Evolutionary conservation across 2,329 filamentous ascomycete genomes (phyloP).

Genomic region (Fusarium oxysporum): DNA sequence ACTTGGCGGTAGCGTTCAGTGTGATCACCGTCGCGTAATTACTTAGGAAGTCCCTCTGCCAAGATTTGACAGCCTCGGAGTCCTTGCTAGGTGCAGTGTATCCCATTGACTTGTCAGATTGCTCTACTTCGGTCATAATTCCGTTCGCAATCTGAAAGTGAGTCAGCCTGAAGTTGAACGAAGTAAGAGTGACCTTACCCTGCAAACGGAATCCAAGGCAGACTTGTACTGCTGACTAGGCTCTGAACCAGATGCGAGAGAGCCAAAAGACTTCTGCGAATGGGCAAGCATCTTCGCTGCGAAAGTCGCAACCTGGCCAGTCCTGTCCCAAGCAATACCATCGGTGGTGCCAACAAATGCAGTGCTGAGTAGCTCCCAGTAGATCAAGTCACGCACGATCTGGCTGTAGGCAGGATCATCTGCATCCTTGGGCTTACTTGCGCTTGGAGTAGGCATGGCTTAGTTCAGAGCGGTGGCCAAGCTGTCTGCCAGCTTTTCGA

Average conservation of each 20-base stretch:
- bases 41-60: background rate
- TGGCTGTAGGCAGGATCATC: background rate
- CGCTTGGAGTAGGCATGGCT: background rate
- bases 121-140: background rate
- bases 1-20: background rate
- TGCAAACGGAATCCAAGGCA: too few relatives aligned
- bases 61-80: background rate
- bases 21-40: background rate
- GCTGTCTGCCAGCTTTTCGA: background rate
- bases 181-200: too few relatives aligned
- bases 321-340: background rate
- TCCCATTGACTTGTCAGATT: background rate
- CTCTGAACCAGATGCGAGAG: background rate
- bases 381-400: background rate
- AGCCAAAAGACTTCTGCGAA: background rate
- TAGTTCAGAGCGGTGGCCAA: background rate
- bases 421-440: background rate
- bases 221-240: background rate
- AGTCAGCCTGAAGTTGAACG: too few relatives aligned
- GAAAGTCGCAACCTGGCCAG: background rate
- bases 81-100: background rate
- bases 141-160: background rate
- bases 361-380: background rate
- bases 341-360: background rate
- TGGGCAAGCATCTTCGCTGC: background rate